Conservation (phyloP, 2,329 filamentous ascomycete species). For the Penicillium vulpinum region DNA sequence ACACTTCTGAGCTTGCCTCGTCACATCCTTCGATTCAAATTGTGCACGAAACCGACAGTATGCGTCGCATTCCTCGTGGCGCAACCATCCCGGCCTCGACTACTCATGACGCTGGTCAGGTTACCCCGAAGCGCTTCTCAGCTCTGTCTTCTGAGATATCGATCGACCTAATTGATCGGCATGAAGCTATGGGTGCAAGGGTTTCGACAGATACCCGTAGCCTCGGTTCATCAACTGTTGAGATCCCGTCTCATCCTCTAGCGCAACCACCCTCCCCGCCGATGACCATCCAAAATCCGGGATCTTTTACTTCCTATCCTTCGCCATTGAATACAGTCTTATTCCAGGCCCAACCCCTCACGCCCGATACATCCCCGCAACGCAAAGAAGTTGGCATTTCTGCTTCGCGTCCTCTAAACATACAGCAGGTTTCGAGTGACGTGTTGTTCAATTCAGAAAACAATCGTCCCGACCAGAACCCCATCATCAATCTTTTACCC, state of each 20-base stretch:
- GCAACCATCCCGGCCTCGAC: slow-evolving; percentile 41
- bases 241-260: slow-evolving; percentile 47
- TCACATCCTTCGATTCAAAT: slow-evolving; percentile 53
- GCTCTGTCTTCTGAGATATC: slow-evolving; percentile 55
- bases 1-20: slow-evolving; percentile 37
- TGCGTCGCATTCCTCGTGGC: slow-evolving; percentile 49
- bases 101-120: slow-evolving; percentile 29
- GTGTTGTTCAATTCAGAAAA: slow-evolving; percentile 37
- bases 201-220: slow-evolving; percentile 37
- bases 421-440: slow-evolving; percentile 35
- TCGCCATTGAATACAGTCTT: slow-evolving; percentile 34
- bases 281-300: slow-evolving; percentile 44
- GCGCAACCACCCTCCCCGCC: slow-evolving; percentile 50
- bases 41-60: slow-evolving; percentile 53
- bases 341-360: slow-evolving; percentile 40
- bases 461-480: slow-evolving; percentile 16
- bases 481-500: slow-evolving; percentile 16
- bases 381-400: slow-evolving; percentile 20
- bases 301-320: slow-evolving; percentile 35
- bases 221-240: slow-evolving; percentile 39
- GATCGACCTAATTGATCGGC: slow-evolving; percentile 50
- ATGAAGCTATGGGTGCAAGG: slow-evolving; percentile 36
- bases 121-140: slow-evolving; percentile 55
- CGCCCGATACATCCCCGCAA: slow-evolving; percentile 46
- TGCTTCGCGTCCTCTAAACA: slow-evolving; percentile 22